phyloP scores from a whole-genome alignment of 116 monocot genomes.

The Trichopus zeylanicus region DNA sequence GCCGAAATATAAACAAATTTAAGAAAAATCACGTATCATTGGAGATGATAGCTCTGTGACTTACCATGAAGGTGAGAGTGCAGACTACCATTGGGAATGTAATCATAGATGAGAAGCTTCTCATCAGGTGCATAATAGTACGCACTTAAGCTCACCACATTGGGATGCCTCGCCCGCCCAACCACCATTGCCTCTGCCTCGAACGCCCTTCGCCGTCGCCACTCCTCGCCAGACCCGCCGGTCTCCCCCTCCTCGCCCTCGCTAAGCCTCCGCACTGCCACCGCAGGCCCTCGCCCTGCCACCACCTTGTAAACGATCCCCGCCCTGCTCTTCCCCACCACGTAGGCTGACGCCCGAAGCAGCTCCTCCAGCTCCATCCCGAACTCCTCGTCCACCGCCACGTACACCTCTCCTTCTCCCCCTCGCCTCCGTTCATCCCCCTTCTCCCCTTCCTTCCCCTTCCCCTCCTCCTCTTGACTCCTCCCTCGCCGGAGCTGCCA shows the following conservation, averaged over 20 bases:
- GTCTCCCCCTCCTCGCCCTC: slow-evolving; percentile 55
- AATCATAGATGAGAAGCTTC: slow-evolving; percentile 89
- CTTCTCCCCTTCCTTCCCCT: slow-evolving; percentile 13
- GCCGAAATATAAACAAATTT: neutral
- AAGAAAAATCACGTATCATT: neutral
- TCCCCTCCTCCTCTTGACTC: slow-evolving; percentile 7
- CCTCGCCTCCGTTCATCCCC: slow-evolving; percentile 29
- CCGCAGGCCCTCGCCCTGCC: slow-evolving; percentile 34
- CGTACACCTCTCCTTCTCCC: slow-evolving; percentile 54
- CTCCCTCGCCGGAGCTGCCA: slow-evolving; percentile 54
- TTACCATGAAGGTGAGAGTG: slow-evolving; percentile 64
- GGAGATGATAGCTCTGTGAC: too few relatives aligned
- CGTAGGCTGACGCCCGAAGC: slow-evolving; percentile 83
- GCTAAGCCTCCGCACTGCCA: slow-evolving; percentile 67
- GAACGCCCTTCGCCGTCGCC: slow-evolving; percentile 58
- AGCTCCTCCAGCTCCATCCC: slow-evolving; percentile 82
- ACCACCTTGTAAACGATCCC: slow-evolving; percentile 89
- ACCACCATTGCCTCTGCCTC: slow-evolving; percentile 75
- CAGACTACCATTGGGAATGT: slow-evolving; percentile 68
- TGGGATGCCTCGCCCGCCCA: slow-evolving; percentile 61
- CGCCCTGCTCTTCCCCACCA: slow-evolving; percentile 83
- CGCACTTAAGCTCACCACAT: slow-evolving; percentile 64
- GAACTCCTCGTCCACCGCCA: slow-evolving; percentile 82
- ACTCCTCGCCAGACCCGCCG: slow-evolving; percentile 22
- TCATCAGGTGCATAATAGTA: slow-evolving; percentile 95